Evolutionary conservation across 2,329 filamentous ascomycete species (phyloP).

Genomic region (Neonectria hederae): DNA sequence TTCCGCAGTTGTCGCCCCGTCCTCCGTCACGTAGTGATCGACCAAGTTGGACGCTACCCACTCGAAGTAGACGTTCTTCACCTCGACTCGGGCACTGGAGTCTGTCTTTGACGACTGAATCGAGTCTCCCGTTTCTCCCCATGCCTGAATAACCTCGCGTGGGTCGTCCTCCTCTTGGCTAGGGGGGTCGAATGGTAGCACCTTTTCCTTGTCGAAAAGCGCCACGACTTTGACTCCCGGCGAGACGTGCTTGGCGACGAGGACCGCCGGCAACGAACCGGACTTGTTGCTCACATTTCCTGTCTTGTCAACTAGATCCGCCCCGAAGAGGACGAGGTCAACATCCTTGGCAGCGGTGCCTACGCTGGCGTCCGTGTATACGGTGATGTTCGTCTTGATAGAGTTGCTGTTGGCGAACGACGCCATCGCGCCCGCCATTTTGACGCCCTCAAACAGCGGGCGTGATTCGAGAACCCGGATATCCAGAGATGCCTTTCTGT

Average conservation of each 20-base stretch:
- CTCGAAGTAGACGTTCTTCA: conserved; percentile 68
- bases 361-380: conserved; percentile 69
- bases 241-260: conserved; percentile 62
- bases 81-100: conserved; percentile 37
- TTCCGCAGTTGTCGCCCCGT: conserved; percentile 53
- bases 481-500: conserved; percentile 54
- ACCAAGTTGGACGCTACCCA: conserved; percentile 64
- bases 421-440: conserved; percentile 61
- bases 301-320: conserved; percentile 66
- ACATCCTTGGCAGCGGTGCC: conserved; percentile 61
- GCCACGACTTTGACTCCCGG: conserved; percentile 61
- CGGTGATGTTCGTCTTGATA: conserved; percentile 48
- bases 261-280: conserved; percentile 67
- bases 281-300: conserved; percentile 75
- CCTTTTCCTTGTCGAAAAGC: conserved; percentile 69
- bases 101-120: conserved; percentile 7
- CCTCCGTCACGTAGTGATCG: conserved; percentile 64
- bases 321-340: conserved; percentile 70
- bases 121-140: conserved; percentile 58
- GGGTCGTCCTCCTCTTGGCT: conserved; percentile 60
- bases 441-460: conserved; percentile 72
- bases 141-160: conserved; percentile 59
- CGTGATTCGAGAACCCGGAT: conserved; percentile 73
- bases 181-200: conserved; percentile 56
- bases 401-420: conserved; percentile 47